Percentiles rank a stretch among this genome's conserved stretches.
These are phyloP conservation scores for Eucalyptus albens DNA, from an alignment of 345 rosid genomes.

Conservation along the genomic window DNA sequence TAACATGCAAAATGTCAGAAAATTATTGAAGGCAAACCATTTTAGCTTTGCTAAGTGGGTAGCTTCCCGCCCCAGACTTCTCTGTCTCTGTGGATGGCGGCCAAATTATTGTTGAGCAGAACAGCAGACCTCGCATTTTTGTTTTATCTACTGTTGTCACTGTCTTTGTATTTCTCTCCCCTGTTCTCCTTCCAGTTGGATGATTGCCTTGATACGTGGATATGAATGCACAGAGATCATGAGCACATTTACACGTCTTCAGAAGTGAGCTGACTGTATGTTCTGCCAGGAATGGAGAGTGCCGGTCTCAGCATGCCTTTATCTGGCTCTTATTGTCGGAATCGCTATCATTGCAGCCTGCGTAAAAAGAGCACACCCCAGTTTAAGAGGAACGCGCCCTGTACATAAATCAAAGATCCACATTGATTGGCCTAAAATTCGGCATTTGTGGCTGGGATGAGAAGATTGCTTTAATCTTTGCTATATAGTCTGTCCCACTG, in stretches of 20 bases:
- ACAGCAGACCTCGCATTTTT: background rate
- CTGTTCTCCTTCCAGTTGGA: background rate
- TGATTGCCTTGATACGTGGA: background rate
- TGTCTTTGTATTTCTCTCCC: background rate
- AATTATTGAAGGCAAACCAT: background rate
- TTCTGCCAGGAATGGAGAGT: constrained; percentile 6
- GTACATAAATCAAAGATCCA: background rate
- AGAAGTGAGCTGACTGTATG: background rate
- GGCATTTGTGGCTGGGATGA: constrained; percentile 31
- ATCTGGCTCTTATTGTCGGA: constrained; percentile 3
- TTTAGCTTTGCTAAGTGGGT: background rate
- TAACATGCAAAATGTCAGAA: background rate
- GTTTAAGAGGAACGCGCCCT: background rate
- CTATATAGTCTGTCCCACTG: background rate
- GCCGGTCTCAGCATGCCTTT: background rate
- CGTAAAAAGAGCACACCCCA: background rate
- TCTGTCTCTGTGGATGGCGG: background rate
- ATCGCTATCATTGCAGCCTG: background rate
- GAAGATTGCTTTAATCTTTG: background rate
- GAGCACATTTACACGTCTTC: background rate
- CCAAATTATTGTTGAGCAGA: background rate
- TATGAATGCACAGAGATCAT: background rate
- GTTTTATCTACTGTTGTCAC: background rate
- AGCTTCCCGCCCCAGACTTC: background rate
- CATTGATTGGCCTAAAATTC: constrained; percentile 25